Evolutionary conservation across 305 asterid species (phyloP).

Genomic region (Fraxinus albicans): DNA sequence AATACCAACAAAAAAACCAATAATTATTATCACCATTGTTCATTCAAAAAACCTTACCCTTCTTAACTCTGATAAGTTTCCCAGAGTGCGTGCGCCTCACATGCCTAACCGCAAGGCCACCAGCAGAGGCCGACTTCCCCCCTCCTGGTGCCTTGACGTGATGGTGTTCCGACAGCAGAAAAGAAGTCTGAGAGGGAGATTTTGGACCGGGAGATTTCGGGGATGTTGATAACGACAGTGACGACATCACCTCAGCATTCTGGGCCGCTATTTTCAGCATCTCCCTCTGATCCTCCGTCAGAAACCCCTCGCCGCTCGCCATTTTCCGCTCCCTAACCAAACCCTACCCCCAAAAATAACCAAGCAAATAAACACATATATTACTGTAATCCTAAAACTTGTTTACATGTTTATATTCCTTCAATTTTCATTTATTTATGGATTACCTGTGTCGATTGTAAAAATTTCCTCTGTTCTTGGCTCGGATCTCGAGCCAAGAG

Average conservation of each 20-base stretch:
- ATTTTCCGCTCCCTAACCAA: conserved; percentile 46
- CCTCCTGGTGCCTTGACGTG: conserved; percentile 73
- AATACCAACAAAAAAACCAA: neutral
- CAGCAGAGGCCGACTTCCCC: conserved; percentile 55
- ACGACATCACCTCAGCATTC: conserved; percentile 73
- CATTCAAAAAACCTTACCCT: conserved; percentile 46
- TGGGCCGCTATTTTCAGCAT: conserved; percentile 72
- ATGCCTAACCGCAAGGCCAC: conserved; percentile 71
- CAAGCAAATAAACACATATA: neutral
- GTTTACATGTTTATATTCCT: neutral
- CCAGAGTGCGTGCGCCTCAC: conserved; percentile 88
- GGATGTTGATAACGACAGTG: conserved; percentile 51
- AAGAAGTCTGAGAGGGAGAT: conserved; percentile 44
- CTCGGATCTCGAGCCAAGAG: conserved; percentile 92
- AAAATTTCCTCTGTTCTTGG: conserved; percentile 56
- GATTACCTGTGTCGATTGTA: conserved; percentile 34
- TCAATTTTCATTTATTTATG: neutral
- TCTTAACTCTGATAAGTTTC: conserved; percentile 69
- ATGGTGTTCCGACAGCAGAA: conserved; percentile 55
- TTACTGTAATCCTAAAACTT: neutral
- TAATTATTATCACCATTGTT: neutral
- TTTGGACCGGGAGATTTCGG: conserved; percentile 59
- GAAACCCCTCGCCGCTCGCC: conserved; percentile 84
- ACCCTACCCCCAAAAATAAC: conserved; percentile 40
- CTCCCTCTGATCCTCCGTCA: conserved; percentile 95